phyloP scores from a whole-genome alignment of 495 filamentous ascomycete genomes.

The Trichocladium antarcticum region DNA sequence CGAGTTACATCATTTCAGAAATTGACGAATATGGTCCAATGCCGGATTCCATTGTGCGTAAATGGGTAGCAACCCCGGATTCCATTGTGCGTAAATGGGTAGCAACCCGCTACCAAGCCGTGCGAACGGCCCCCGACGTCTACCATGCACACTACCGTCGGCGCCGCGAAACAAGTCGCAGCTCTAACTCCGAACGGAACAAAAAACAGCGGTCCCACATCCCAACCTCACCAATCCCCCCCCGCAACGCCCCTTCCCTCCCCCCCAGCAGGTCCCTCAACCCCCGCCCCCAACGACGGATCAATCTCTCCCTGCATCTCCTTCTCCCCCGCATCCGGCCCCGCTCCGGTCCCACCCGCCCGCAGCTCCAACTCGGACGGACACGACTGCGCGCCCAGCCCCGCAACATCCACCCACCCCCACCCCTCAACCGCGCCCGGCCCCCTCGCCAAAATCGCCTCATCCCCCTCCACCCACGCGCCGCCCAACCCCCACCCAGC shows the following conservation, averaged over 20 bases:
- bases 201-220: too few species aligned
- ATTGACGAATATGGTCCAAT: too few species aligned
- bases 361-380: slow-evolving; percentile 17
- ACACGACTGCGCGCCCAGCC: slow-evolving; percentile 25
- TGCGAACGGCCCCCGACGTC: too few species aligned
- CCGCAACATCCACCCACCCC: slow-evolving; percentile 36
- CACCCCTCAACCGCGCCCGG: slow-evolving; percentile 16
- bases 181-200: too few species aligned
- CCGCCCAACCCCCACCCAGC: slow-evolving; percentile 1
- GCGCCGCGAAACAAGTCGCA: too few species aligned
- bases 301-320: slow-evolving; percentile 36
- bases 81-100: too few species aligned
- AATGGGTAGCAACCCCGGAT: too few species aligned
- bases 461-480: slow-evolving; percentile 24
- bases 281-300: slow-evolving; percentile 13
- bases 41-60: too few species aligned
- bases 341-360: not conserved
- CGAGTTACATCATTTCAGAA: too few species aligned
- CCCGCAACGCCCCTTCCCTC: not conserved
- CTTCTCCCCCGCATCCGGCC: slow-evolving; percentile 23
- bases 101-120: too few species aligned
- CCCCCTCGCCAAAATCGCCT: slow-evolving; percentile 26
- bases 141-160: too few species aligned
- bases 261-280: not conserved
- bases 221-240: not conserved